Evolutionary conservation across 306 rosid genomes (phyloP).

Genomic region (Lathyrus aphaca): DNA sequence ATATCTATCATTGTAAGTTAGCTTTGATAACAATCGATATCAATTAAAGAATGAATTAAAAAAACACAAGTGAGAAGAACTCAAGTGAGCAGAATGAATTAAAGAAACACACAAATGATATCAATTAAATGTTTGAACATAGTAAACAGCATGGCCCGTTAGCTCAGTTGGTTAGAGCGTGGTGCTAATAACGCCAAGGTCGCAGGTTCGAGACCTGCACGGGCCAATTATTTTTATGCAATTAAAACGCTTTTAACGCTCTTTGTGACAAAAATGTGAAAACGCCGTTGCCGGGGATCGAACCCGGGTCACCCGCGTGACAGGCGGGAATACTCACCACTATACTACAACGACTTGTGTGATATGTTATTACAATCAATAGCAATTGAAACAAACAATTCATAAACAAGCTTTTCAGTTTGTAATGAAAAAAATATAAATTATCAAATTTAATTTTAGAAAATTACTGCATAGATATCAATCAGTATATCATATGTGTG

Average conservation of each 20-base stretch:
- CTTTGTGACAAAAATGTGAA: background rate
- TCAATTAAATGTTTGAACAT: too few relatives aligned
- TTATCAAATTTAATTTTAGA: background rate
- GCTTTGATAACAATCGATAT: too few relatives aligned
- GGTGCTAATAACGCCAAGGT: slow-evolving; percentile 51
- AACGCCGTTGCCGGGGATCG: background rate
- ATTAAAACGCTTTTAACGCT: too few relatives aligned
- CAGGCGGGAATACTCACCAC: slow-evolving; percentile 2
- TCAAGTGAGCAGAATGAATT: too few relatives aligned
- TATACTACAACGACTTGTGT: background rate
- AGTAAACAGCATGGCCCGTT: slow-evolving; percentile 35
- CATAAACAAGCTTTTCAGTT: too few relatives aligned
- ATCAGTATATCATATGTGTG: background rate
- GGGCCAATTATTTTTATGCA: background rate
- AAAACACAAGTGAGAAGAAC: too few relatives aligned
- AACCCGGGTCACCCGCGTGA: background rate
- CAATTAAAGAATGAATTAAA: too few relatives aligned
- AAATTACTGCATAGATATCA: slow-evolving; percentile 42
- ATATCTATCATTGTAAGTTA: too few relatives aligned
- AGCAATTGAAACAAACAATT: too few relatives aligned
- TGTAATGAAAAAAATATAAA: too few relatives aligned
- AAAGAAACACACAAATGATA: too few relatives aligned
- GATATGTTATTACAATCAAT: too few relatives aligned
- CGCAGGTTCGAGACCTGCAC: slow-evolving; percentile 44
- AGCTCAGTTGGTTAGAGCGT: slow-evolving; percentile 49